Evolutionary conservation across 2,329 filamentous ascomycete genomes (phyloP).

Genomic region (Beauveria rudraprayagi): DNA sequence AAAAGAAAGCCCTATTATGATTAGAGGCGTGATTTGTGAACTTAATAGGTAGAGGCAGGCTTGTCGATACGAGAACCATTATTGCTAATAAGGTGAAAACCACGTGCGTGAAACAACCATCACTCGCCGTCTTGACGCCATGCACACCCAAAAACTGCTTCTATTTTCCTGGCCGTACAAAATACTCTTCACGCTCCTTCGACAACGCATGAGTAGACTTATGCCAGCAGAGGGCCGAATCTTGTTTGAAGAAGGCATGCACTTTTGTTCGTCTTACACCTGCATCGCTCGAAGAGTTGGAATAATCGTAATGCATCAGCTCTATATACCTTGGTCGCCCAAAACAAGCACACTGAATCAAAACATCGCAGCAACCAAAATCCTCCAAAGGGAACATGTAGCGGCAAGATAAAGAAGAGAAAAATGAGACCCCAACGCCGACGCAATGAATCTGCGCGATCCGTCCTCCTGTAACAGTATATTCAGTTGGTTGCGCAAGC

Average conservation of each 20-base stretch:
- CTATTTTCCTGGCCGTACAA: too few species aligned
- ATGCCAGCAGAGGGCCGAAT: too few species aligned
- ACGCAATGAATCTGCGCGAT: constrained; percentile 12
- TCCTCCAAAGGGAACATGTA: not conserved
- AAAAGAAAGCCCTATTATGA: not conserved
- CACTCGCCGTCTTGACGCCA: too few species aligned
- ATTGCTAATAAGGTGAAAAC: too few species aligned
- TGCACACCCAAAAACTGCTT: too few species aligned
- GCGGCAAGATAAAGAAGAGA: not conserved
- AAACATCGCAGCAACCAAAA: not conserved
- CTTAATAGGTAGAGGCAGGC: not conserved
- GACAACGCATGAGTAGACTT: too few species aligned
- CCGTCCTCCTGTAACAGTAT: constrained; percentile 7
- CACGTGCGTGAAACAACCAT: too few species aligned
- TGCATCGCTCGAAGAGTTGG: too few species aligned
- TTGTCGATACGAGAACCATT: too few species aligned
- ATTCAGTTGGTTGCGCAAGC: not conserved
- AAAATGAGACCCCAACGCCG: constrained; percentile 5
- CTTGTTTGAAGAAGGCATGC: not conserved
- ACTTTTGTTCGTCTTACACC: too few species aligned
- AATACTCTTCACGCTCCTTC: too few species aligned
- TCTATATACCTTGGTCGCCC: not conserved
- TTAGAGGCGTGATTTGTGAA: not conserved
- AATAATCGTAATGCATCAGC: constrained; percentile 1
- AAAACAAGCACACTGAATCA: not conserved